These are phyloP conservation scores for Phlegmacium glaucopus DNA, from an alignment of 768 basidiomycete species.

Conservation along the genomic window DNA sequence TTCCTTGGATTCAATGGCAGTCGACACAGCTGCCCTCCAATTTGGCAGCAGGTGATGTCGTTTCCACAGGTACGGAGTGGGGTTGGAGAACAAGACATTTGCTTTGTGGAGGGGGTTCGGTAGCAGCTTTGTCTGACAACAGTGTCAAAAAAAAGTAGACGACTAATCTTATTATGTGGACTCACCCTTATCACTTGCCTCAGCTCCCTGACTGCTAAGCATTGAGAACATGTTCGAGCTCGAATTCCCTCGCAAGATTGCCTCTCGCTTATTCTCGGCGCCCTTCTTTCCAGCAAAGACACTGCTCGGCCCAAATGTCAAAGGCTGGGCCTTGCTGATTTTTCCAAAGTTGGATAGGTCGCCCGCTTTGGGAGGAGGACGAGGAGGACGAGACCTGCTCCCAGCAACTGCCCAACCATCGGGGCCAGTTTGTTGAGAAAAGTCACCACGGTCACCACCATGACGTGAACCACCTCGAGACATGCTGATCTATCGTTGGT, in stretches of 20 bases:
- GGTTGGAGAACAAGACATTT: conserved; percentile 74
- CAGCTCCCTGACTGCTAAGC: conserved; percentile 58
- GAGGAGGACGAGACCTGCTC: conserved; percentile 38
- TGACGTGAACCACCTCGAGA: conserved; percentile 89
- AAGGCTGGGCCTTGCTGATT: conserved; percentile 61
- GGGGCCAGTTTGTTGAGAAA: conserved; percentile 51
- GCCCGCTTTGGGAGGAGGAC: conserved; percentile 73
- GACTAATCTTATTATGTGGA: background rate
- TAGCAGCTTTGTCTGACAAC: conserved; percentile 15
- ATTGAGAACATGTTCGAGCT: conserved; percentile 86
- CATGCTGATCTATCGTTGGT: conserved; percentile 66
- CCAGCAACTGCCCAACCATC: conserved; percentile 89
- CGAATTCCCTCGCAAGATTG: conserved; percentile 75
- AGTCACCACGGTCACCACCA: conserved; percentile 66
- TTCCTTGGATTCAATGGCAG: conserved; percentile 79
- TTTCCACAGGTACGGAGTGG: conserved; percentile 65
- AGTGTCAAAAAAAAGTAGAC: background rate
- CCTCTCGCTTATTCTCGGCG: conserved; percentile 55
- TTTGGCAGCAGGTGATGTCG: conserved; percentile 44
- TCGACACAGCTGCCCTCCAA: conserved; percentile 49
- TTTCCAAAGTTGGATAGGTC: conserved; percentile 89
- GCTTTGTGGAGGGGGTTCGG: conserved; percentile 51
- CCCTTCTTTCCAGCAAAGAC: conserved; percentile 77
- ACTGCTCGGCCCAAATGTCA: conserved; percentile 81
- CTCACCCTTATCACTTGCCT: conserved; percentile 57